Evolutionary conservation across 2,329 filamentous ascomycete species (phyloP), one percentile per base, ranked within the genome.

Genomic region (Didymella segeticola): DNA sequence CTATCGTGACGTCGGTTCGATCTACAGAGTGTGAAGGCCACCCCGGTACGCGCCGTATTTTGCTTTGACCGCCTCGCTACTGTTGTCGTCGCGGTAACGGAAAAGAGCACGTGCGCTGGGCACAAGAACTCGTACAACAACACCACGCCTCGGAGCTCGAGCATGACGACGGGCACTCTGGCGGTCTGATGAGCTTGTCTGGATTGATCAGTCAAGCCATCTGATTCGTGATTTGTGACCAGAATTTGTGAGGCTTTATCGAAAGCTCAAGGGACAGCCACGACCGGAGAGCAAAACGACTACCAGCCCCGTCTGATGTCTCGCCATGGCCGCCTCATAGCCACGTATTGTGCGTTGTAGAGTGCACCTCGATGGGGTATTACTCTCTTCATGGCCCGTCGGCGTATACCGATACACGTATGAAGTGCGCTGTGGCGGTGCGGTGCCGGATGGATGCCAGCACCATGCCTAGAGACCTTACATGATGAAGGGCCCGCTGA

Each of bases 1-100:
- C 58, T 64, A 62, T 53, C 55, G 57, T 68, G 67, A 68, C 64
- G 68, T 70, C 62, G 67, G 61, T 57, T 63, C 59, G 64, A 61
- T 50, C 39, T 56, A 43, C 34, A 23, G 43, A 36, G 48, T 39
- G 25, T 47, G 38, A 49, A 41, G 46, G 39, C 43, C 26, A 60
- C 55, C 57, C 55, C 51, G 47, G 52, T 41, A 39, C 34, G 36
- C 37, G 36, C 37, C 52, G 42, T 56, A 50, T 50, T 50, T 56
- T 46, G 47, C 46, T 39, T 43, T 56, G 52, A 42, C 47, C 29
- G 52, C 42, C 45, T 55, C 52, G 52, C 47, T 56, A 42, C 17
- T 22, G 26, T 23, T 22, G 17, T 14, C 9, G 31, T 54, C 45
- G 29, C 51, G 39, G 25, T 19, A 26, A 45, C 33, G 45, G 49